phyloP scores from a whole-genome alignment of 345 rosid species.

The Ailanthus altissimus region DNA sequence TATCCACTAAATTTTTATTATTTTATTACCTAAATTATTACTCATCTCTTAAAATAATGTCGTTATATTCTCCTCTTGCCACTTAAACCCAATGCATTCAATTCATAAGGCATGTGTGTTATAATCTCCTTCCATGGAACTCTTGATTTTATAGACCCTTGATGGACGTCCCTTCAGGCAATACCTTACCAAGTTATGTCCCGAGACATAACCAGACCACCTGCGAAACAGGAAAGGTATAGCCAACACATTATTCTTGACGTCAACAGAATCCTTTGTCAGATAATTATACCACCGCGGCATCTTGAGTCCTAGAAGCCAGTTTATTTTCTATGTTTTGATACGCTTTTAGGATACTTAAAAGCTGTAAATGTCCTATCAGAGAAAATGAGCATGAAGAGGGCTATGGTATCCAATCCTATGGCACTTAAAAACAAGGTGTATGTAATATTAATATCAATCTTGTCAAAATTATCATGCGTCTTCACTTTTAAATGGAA shows the following conservation, averaged over 20 bases:
- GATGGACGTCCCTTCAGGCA: constrained; percentile 37
- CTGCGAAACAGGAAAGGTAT: constrained; percentile 22
- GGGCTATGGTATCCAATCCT: background rate
- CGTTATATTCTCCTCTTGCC: too few relatives aligned
- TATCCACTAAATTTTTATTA: too few relatives aligned
- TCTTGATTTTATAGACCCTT: constrained; percentile 30
- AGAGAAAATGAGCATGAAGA: background rate
- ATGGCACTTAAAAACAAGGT: constrained; percentile 50
- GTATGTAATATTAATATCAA: constrained; percentile 57
- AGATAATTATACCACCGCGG: background rate
- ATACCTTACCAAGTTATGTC: constrained; percentile 51
- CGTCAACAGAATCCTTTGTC: background rate
- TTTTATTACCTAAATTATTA: too few relatives aligned
- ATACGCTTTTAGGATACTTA: constrained; percentile 18
- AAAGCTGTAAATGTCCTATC: background rate
- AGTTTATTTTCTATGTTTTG: background rate
- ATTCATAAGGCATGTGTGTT: too few relatives aligned
- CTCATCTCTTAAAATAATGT: too few relatives aligned
- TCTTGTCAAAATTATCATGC: constrained; percentile 23
- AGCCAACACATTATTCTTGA: constrained; percentile 28
- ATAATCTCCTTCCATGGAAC: too few relatives aligned
- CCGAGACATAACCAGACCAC: constrained; percentile 5
- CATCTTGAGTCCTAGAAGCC: constrained; percentile 22
- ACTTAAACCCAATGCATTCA: too few relatives aligned
- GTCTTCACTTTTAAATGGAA: constrained; percentile 38